Conservation (phyloP, 2,329 filamentous ascomycete species). For the Aspergillus uvarum region DNA sequence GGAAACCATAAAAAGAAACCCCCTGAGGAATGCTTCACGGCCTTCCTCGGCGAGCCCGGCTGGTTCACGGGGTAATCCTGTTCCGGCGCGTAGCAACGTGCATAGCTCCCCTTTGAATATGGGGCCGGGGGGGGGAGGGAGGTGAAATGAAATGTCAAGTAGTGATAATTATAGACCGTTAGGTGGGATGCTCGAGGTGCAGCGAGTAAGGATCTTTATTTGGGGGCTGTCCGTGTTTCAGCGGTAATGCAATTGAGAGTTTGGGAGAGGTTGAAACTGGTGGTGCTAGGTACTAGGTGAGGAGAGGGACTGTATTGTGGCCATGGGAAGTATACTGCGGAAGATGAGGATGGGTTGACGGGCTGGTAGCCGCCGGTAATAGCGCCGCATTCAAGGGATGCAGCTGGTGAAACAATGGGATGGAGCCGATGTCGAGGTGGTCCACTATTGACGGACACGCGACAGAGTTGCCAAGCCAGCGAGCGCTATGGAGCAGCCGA, state of each 20-base stretch:
- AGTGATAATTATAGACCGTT: background rate
- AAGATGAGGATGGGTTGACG: background rate
- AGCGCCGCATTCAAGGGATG: constrained; percentile 6
- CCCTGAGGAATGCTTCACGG: background rate
- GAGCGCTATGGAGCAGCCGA: background rate
- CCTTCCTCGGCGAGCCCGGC: background rate
- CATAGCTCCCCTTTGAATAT: background rate
- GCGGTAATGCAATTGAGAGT: background rate
- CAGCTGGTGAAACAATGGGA: constrained; percentile 12
- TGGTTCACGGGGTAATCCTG: too few relatives aligned
- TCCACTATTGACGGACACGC: constrained; percentile 7
- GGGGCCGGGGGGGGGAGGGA: background rate
- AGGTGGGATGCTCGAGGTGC: background rate
- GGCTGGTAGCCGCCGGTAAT: background rate
- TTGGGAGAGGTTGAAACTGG: background rate
- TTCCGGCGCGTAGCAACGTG: constrained; percentile 1
- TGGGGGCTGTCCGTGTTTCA: constrained; percentile 1
- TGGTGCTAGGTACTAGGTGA: background rate
- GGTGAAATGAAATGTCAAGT: background rate
- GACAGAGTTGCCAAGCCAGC: constrained; percentile 1
- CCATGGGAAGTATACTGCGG: background rate
- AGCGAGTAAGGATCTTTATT: constrained; percentile 5
- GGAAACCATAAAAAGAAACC: background rate
- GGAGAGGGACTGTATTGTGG: background rate
- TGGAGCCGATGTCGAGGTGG: constrained; percentile 10